A percentile compares a stretch with the other conserved stretches of the same genome.
phyloP scores from a whole-genome alignment of 2,329 filamentous ascomycete species.

The Stromatinia cepivora region DNA sequence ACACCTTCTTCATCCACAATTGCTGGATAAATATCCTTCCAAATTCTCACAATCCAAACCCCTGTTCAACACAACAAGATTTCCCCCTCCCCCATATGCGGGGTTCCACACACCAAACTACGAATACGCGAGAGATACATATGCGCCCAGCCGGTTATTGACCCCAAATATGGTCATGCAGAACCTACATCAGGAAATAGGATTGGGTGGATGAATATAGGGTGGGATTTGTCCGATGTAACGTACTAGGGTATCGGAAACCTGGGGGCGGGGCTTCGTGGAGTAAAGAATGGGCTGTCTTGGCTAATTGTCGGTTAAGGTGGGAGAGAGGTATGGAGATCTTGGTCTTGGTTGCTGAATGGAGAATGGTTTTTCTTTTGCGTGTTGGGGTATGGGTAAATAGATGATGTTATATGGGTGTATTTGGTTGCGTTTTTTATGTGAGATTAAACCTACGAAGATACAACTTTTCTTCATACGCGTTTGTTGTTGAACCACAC shows the following conservation, averaged over 20 bases:
- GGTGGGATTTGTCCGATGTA: background rate
- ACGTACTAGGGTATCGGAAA: background rate
- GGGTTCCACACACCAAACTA: slow-evolving; percentile 15
- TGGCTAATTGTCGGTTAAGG: slow-evolving; percentile 6
- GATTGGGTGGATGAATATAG: slow-evolving; percentile 5
- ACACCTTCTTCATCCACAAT: background rate
- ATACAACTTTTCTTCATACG: background rate
- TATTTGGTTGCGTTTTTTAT: background rate
- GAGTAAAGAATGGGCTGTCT: background rate
- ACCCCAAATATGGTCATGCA: background rate
- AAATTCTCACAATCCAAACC: background rate
- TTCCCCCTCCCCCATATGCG: background rate
- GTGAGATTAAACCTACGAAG: background rate
- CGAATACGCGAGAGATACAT: background rate
- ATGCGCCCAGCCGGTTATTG: slow-evolving; percentile 6
- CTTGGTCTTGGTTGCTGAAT: background rate
- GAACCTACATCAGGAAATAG: background rate
- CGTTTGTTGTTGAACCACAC: background rate
- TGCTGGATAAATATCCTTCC: slow-evolving; percentile 14
- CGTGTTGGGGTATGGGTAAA: background rate
- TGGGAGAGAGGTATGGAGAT: background rate
- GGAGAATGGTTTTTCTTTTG: slow-evolving; percentile 3
- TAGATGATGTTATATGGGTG: slow-evolving; percentile 4
- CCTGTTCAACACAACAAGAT: background rate
- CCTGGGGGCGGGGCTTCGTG: slow-evolving; percentile 2